Base-by-base conservation (phyloP, 495 filamentous ascomycete species). In the Chaetomidium leptoderma region DNA sequence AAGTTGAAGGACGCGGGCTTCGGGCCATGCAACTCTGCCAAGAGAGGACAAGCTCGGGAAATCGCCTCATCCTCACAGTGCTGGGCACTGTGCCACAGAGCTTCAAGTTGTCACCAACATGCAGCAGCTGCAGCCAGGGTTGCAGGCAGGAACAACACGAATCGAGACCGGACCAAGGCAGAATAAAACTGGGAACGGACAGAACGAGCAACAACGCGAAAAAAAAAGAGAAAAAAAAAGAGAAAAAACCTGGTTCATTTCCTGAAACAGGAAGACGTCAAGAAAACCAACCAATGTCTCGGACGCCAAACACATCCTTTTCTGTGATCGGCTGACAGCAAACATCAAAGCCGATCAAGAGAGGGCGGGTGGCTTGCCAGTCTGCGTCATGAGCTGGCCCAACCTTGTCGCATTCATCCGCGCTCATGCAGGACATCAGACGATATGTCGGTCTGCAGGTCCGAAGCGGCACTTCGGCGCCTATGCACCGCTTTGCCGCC, bases 401-500 rank as follows among this genome's bases (percentile, higher is more conserved):
- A 35, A 17, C 23, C n/a, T 26, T 33, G 26, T n/a, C 36, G 46
- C 45, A 21, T 13, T 4, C 0, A 19, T 21, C 32, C 44, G 55
- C 45, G 33, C 35, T 23, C n/a, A 40, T 57, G 55, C 55, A 57
- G 35, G 29, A 32, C 3, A 37, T 39, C 53, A 29, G 32, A 47
- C 53, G 42, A 55, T 50, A 21, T 30, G 27, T 42, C 45, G 35
- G 21, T 21, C 39, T 42, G 47, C 59, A 42, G 19, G 6, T 26
- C 23, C 44, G 6, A 32, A 13, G 8, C 57, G 58, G 19, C 39
- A 13, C 37, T 55, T 64, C 24, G 33, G 58, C 54, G 47, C 44
- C 17, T 58, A 59, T 36, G 55, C 49, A 23, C 46, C 36, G 32
- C 54, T 35, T 11, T 39, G 21, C 53, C 53, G 58, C 40, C 46